Conservation (phyloP, 148 eudicot genomes). For the Arbutus unedo region DNA sequence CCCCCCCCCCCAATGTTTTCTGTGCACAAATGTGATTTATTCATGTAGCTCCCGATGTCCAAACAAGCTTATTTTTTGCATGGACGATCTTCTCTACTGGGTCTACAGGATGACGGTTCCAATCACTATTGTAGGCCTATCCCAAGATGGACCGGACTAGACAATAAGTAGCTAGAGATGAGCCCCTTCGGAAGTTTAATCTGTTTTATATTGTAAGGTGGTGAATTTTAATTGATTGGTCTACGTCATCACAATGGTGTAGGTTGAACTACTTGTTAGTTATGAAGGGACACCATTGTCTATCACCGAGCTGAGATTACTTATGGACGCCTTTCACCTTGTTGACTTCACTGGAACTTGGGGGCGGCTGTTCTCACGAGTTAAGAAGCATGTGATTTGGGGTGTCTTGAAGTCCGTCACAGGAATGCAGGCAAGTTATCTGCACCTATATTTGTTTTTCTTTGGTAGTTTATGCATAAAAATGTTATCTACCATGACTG, state of each 20-base stretch:
- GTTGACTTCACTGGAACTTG: constrained; percentile 93
- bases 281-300: constrained; percentile 91
- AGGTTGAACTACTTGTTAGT: constrained; percentile 92
- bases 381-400: constrained; percentile 95
- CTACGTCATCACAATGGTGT: constrained; percentile 16
- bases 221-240: constrained; percentile 12
- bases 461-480: not conserved
- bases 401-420: constrained; percentile 97
- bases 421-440: constrained; percentile 83
- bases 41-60: too few species aligned
- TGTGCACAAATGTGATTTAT: not conserved
- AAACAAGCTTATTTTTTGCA: not conserved
- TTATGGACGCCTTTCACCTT: constrained; percentile 96
- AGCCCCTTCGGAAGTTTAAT: not conserved
- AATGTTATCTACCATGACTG: not conserved
- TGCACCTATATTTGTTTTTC: not conserved
- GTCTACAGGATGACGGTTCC: not conserved
- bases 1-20: not conserved
- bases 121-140: not conserved
- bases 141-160: not conserved
- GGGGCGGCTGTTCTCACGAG: constrained; percentile 90
- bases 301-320: constrained; percentile 82
- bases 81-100: not conserved
- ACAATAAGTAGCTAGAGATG: not conserved
- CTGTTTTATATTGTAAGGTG: not conserved